These are phyloP conservation scores for Periconia sp. DNA, from an alignment of 2,329 filamentous ascomycete species.

Conservation along the genomic window DNA sequence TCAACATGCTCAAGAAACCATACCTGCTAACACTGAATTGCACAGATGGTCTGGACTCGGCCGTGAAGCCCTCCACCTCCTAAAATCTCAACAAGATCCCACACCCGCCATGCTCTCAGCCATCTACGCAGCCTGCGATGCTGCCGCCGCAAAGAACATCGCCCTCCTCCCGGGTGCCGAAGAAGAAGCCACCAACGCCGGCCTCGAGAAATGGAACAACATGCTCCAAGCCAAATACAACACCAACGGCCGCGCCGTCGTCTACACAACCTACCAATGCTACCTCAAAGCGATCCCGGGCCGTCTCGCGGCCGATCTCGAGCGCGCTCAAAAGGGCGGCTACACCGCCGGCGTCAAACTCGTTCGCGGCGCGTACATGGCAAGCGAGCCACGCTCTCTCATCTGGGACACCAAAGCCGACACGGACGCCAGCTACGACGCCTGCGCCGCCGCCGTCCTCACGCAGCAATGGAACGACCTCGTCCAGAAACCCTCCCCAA, in stretches of 20 bases:
- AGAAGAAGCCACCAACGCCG: slow-evolving; percentile 74
- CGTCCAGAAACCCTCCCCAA: slow-evolving; percentile 48
- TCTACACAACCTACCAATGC: slow-evolving; percentile 68
- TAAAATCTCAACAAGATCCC: slow-evolving; percentile 65
- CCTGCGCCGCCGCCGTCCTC: slow-evolving; percentile 68
- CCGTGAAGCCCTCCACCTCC: slow-evolving; percentile 66
- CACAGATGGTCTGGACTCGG: slow-evolving; percentile 79
- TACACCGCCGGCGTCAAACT: slow-evolving; percentile 60
- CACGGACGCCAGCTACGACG: slow-evolving; percentile 68
- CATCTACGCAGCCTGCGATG: slow-evolving; percentile 73
- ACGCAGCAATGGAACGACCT: slow-evolving; percentile 61
- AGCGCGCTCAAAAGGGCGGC: slow-evolving; percentile 46
- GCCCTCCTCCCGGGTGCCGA: slow-evolving; percentile 84
- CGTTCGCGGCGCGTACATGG: slow-evolving; percentile 60
- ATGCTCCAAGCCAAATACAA: slow-evolving; percentile 79
- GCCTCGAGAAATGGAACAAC: slow-evolving; percentile 80
- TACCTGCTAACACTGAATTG: slow-evolving; percentile 15
- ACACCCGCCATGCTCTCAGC: slow-evolving; percentile 66
- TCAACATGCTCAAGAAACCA: background rate
- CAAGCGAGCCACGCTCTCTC: slow-evolving; percentile 51
- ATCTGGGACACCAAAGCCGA: slow-evolving; percentile 57
- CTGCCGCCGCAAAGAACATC: slow-evolving; percentile 69
- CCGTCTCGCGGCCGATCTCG: slow-evolving; percentile 51
- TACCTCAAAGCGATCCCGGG: slow-evolving; percentile 55
- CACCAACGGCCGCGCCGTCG: slow-evolving; percentile 61